Evolutionary conservation across 2,329 filamentous ascomycete species (phyloP).

Genomic region (Fusarium neocosmosporiellum): DNA sequence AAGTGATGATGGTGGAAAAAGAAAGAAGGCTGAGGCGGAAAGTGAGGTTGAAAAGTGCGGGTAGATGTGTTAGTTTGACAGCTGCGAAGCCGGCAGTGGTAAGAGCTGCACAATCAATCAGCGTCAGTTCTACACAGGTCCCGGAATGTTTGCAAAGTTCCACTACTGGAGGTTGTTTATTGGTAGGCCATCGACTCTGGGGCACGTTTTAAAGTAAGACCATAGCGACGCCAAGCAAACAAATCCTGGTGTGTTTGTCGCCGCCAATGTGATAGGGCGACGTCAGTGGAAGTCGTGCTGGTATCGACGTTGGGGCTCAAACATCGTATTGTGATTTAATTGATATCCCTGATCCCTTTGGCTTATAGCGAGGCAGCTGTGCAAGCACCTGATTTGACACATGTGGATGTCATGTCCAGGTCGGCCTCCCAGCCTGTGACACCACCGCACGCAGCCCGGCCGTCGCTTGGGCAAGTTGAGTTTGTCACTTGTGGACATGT

Average conservation of each 20-base stretch:
- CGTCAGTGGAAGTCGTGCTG: not conserved
- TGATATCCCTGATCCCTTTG: too few relatives aligned
- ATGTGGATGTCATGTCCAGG: not conserved
- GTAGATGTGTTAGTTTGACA: constrained; percentile 1
- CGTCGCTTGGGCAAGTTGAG: not conserved
- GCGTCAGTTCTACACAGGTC: not conserved
- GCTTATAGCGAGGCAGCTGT: not conserved
- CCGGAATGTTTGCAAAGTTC: not conserved
- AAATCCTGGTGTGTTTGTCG: not conserved
- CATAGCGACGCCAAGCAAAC: not conserved
- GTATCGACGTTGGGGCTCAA: not conserved
- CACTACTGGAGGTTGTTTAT: too few relatives aligned
- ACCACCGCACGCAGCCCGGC: not conserved
- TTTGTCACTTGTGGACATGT: not conserved
- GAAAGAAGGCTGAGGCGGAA: not conserved
- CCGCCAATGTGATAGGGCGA: not conserved
- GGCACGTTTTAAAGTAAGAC: not conserved
- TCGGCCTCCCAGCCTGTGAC: not conserved
- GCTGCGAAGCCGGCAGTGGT: not conserved
- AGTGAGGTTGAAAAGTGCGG: not conserved
- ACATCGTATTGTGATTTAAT: not conserved
- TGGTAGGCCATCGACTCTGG: not conserved
- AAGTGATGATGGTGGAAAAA: not conserved
- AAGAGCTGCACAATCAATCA: not conserved
- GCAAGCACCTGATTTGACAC: not conserved